These are phyloP conservation scores for Lodderomyces orthopsilosis DNA, from an alignment of 1,139 yeast species.

Conservation along the genomic window DNA sequence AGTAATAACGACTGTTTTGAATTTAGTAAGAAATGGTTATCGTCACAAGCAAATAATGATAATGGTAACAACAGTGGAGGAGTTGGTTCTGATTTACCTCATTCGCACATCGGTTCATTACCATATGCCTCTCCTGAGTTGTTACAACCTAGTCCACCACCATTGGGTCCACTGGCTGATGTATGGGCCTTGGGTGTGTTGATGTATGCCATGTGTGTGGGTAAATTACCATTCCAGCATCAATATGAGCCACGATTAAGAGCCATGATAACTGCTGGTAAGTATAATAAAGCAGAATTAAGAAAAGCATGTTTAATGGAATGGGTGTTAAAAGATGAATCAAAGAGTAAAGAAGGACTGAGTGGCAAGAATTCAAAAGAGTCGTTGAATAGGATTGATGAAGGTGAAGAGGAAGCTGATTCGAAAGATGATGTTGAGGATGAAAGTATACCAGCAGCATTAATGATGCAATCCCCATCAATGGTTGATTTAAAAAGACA, in stretches of 20 bases:
- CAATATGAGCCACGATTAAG: slow-evolving; percentile 75
- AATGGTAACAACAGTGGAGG: slow-evolving; percentile 12
- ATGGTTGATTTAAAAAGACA: slow-evolving; percentile 24
- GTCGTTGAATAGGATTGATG: neutral
- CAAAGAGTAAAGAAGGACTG: slow-evolving; percentile 9
- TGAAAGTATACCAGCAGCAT: slow-evolving; percentile 10
- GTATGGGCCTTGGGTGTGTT: slow-evolving; percentile 90
- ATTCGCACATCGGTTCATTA: slow-evolving; percentile 76
- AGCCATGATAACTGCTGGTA: slow-evolving; percentile 68
- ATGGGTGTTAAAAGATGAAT: slow-evolving; percentile 23
- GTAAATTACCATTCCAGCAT: slow-evolving; percentile 80
- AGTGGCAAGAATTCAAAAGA: slow-evolving; percentile 6
- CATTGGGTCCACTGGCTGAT: slow-evolving; percentile 73
- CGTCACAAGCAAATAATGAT: slow-evolving; percentile 4
- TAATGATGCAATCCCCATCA: slow-evolving; percentile 17
- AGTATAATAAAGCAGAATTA: slow-evolving; percentile 50
- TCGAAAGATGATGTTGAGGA: slow-evolving; percentile 9
- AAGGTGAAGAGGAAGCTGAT: neutral
- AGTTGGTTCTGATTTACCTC: slow-evolving; percentile 47
- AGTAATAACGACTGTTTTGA: slow-evolving; percentile 6
- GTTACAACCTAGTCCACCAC: slow-evolving; percentile 62
- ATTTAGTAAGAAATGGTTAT: slow-evolving; percentile 6
- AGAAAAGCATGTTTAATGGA: slow-evolving; percentile 29
- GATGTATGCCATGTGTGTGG: slow-evolving; percentile 67
- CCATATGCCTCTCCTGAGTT: slow-evolving; percentile 94